Evolutionary conservation across 352 stramenopile species (phyloP).

Genomic region (Globisporangium perplexum): DNA sequence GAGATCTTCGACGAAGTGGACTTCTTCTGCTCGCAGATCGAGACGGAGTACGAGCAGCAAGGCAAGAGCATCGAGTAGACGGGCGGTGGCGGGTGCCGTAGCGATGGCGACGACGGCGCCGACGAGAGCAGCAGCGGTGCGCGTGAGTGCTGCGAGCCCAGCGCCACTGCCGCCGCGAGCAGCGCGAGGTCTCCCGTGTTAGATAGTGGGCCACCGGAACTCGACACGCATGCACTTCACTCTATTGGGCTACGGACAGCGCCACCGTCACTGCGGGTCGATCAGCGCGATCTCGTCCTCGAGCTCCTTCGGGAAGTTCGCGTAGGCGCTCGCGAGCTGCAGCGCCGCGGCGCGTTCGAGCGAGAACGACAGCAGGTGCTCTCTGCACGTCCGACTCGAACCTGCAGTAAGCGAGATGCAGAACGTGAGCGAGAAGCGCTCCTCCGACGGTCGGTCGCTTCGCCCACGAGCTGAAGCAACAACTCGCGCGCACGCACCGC

Average conservation of each 20-base stretch:
- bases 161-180: background rate
- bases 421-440: background rate
- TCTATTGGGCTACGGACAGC: background rate
- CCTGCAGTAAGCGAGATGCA: slow-evolving; percentile 16
- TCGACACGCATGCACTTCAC: background rate
- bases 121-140: background rate
- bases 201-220: background rate
- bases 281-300: slow-evolving; percentile 45
- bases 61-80: slow-evolving; percentile 81
- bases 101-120: too few relatives aligned
- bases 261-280: slow-evolving; percentile 31
- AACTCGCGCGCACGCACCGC: slow-evolving; percentile 34
- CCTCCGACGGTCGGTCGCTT: background rate
- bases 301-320: slow-evolving; percentile 34
- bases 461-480: background rate
- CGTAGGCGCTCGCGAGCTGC: slow-evolving; percentile 28
- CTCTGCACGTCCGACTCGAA: slow-evolving; percentile 43
- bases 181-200: background rate
- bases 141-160: background rate
- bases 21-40: slow-evolving; percentile 81
- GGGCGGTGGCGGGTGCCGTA: too few relatives aligned
- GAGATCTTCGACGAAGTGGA: slow-evolving; percentile 85
- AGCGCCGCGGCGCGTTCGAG: slow-evolving; percentile 39
- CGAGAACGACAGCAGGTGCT: slow-evolving; percentile 46
- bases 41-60: slow-evolving; percentile 78